Evolutionary conservation across 2,329 filamentous ascomycete genomes (phyloP).

Genomic region (Ophiocordyceps polyrhachis-furcata): DNA sequence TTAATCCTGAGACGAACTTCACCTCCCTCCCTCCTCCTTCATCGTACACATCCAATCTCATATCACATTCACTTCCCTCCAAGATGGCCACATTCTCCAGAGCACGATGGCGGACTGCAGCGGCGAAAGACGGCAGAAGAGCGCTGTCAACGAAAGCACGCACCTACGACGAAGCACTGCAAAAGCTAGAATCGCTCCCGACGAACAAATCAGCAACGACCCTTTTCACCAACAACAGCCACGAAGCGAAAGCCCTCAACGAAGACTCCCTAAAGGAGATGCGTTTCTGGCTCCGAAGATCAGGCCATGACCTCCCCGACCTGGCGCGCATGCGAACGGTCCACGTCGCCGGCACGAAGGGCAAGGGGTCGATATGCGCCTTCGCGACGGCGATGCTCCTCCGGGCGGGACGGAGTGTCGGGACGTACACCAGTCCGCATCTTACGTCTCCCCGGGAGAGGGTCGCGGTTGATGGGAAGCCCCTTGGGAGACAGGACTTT

Average conservation of each 20-base stretch:
- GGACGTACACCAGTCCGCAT: constrained; percentile 75
- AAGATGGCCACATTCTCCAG: no score
- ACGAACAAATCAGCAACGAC: constrained; percentile 52
- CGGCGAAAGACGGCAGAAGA: background rate
- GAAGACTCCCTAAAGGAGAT: constrained; percentile 65
- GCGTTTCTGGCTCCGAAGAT: constrained; percentile 54
- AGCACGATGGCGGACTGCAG: background rate
- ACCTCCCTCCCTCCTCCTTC: no score
- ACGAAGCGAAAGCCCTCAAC: constrained; percentile 29
- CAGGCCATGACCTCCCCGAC: constrained; percentile 44
- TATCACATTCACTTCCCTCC: no score
- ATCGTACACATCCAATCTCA: no score
- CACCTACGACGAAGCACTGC: constrained; percentile 47
- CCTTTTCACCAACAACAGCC: constrained; percentile 26
- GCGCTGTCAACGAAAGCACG: constrained; percentile 6
- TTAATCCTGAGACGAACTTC: background rate
- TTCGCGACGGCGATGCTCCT: constrained; percentile 63
- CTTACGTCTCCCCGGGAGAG: constrained; percentile 68
- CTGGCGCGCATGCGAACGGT: constrained; percentile 34
- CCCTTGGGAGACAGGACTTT: constrained; percentile 51
- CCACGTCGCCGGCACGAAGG: constrained; percentile 86
- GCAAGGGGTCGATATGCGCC: constrained; percentile 77
- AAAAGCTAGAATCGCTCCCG: constrained; percentile 57
- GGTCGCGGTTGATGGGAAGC: constrained; percentile 59
- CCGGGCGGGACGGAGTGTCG: constrained; percentile 27